Evolutionary conservation across 345 rosid species (phyloP), one percentile per base, ranked within the genome.

Genomic region (Citrus unshiu): DNA sequence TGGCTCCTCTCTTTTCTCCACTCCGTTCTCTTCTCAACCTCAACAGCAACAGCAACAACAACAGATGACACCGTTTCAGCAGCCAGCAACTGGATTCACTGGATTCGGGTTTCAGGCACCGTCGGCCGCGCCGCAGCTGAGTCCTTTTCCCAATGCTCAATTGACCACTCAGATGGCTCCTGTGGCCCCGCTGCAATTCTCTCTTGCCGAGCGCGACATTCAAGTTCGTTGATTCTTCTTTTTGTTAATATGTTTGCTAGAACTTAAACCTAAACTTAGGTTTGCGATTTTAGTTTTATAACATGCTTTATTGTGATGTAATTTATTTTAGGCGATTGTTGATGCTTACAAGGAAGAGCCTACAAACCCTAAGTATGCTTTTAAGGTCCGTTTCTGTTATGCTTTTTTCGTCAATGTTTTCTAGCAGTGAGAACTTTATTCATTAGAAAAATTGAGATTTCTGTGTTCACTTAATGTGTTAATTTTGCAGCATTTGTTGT

Each of bases 151-250:
- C 25, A 87, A 78, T 86, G 82, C 90, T 64, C 99, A 96, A 80
- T 82, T 93, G 86, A 93, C 98, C 51, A 96, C 99, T 78, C 98
- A 93, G 87, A 94, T 96, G 99, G 97, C 98, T 64, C 97, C 98
- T 14, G 93, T 94, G 14, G 91, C 98, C 72, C 98, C 99, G 3
- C 92, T 96, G 46, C 91, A 97, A 51, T 90, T 88, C 86, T 94
- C 98, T 78, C 95, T 94, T 72, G 95, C 94, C 54, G 98, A 96
- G 85, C 98, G 97, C 3, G 99, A 96, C 74, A 79, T 96, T 81
- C 97, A 94, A 85, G 99, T 94, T 40, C 75, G 37, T 10, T 14
- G 25, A 21, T 39, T 49, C 35, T 69, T 59, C 49, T 5, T 56
- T 70, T 73, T 57, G 9, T 40, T 63, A 56, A 46, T 46, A 46